Base-by-base conservation (phyloP, 306 rosid genomes). In the Pyrus bretschneideri region DNA sequence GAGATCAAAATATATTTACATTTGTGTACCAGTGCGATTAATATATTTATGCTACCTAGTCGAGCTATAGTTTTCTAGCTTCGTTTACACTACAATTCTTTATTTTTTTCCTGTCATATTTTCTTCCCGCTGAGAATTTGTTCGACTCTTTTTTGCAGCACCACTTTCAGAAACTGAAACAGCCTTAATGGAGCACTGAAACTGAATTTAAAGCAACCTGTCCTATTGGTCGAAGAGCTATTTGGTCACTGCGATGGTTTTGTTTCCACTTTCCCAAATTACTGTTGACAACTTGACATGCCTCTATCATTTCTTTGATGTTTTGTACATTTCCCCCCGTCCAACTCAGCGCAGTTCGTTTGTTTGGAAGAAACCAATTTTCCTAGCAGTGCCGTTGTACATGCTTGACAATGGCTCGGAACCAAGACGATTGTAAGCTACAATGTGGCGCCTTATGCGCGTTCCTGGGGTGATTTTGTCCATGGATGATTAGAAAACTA, bases 81-180 rank as follows among this genome's bases (percentile, higher is more conserved):
- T 61, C 19, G 42, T 61, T 19, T 61, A 18, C 21, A 29, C 69
- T 44, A 11, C 13, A 30, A 21, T 27, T 40, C n/a, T 19, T 72
- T 67, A 40, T 52, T 72, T 23, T 21, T 30, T 42, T 30, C 44
- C 17, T 57, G 0, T 58, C 1, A 21, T 45, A 77, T 64, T 54
- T 70, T 70, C 73, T 12, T 31, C 35, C 61, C 64, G n/a, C 45
- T 66, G 4, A 40, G 11, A 63, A 73, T 76, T 68, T 81, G 73
- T 84, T 75, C 77, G 73, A 33, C 73, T 71, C 25, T 71, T 45
- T 33, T 62, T 84, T 89, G 88, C 97, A 96, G 99, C 98, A 38
- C 99, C 99, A 14, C 86, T 96, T 63, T 91, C 99, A 1, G 99
- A 96, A 86, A 96, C 97, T 46, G 99, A 96, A 81, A 80, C 92